A percentile compares a stretch with the other conserved stretches of the same genome.
Evolutionary conservation across 257 asterid species (phyloP).

Genomic region (Orobanche coerulescens): DNA sequence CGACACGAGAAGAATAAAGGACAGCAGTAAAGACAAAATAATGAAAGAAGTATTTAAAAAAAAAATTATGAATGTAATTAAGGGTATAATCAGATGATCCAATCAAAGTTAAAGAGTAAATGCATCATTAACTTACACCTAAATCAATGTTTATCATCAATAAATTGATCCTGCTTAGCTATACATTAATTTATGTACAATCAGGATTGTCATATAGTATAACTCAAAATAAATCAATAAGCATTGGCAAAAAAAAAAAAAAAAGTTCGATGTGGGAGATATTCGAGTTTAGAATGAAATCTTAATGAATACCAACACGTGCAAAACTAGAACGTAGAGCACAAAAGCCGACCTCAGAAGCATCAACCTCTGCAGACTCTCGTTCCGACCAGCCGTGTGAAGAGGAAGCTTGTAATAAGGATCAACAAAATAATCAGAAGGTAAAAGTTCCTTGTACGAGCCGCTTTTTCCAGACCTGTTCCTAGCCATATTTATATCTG

Average conservation of each 20-base stretch:
- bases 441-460: conserved; percentile 37
- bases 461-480: conserved; percentile 58
- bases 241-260: conserved; percentile 11
- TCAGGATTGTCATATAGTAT: conserved; percentile 2
- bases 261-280: conserved; percentile 5
- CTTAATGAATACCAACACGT: conserved; percentile 75
- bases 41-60: too few species aligned
- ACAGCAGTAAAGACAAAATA: too few species aligned
- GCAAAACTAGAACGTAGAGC: conserved; percentile 67
- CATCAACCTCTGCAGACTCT: conserved; percentile 69
- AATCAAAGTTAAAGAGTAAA: not conserved
- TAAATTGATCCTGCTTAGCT: not conserved
- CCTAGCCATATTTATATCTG: conserved; percentile 47
- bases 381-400: conserved; percentile 44
- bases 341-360: conserved; percentile 80
- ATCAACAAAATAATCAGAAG: conserved; percentile 44
- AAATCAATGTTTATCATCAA: not conserved
- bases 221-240: not conserved
- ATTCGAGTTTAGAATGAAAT: conserved; percentile 48
- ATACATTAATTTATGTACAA: conserved; percentile 25
- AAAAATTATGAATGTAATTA: too few species aligned
- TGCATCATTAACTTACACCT: not conserved
- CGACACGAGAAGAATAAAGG: too few species aligned
- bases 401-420: conserved; percentile 54
- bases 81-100: too few species aligned